Percentiles rank a stretch among this genome's conserved stretches.
Conservation (phyloP, 2,329 filamentous ascomycete species). For the Periconia sp. region DNA sequence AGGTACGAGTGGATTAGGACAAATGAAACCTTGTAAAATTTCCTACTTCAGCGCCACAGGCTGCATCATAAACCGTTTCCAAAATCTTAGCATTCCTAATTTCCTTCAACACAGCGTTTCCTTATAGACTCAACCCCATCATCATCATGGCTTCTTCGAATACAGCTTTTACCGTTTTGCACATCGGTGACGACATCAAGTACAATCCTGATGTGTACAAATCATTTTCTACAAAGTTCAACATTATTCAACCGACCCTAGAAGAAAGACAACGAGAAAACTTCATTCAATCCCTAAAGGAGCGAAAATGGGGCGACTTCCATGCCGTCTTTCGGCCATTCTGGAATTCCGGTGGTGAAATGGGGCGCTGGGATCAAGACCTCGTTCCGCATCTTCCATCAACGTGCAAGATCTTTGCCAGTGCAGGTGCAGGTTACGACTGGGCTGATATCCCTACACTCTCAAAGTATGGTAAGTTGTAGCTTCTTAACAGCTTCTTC, state of each 20-base stretch:
- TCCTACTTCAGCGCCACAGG: too few species aligned
- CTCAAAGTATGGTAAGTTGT: conserved; percentile 7
- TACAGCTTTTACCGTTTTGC: conserved; percentile 32
- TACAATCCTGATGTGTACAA: conserved; percentile 45
- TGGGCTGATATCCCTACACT: conserved; percentile 57
- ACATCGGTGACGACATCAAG: conserved; percentile 44
- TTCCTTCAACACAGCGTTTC: background rate
- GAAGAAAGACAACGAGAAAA: conserved; percentile 35
- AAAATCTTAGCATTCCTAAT: background rate
- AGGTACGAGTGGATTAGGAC: too few species aligned
- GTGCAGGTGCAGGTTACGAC: conserved; percentile 64
- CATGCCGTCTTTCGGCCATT: conserved; percentile 58
- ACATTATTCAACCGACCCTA: conserved; percentile 13
- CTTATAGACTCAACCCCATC: background rate
- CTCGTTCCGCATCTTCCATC: conserved; percentile 60
- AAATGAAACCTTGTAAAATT: too few species aligned
- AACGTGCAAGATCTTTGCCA: conserved; percentile 60
- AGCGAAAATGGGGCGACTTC: conserved; percentile 43
- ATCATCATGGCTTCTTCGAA: background rate
- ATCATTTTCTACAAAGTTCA: conserved; percentile 35
- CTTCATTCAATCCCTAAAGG: conserved; percentile 39
- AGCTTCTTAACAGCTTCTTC: background rate
- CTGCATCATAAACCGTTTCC: too few species aligned
- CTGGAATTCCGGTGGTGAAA: conserved; percentile 63
- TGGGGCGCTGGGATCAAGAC: conserved; percentile 64